Conservation (phyloP, 371 early-diverging fungal species). For the Mucor indicus region DNA sequence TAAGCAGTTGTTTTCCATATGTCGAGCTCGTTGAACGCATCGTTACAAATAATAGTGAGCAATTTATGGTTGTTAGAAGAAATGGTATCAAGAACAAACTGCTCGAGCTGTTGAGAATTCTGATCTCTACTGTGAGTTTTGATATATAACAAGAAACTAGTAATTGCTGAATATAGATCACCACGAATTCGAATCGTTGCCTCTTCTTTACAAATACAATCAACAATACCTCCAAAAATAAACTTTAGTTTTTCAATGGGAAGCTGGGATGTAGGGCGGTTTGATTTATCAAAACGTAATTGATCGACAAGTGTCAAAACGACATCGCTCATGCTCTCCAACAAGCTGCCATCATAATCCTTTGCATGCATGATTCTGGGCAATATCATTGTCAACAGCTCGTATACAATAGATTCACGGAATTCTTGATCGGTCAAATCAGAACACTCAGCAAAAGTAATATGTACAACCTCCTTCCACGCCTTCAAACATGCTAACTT, state of each 20-base stretch:
- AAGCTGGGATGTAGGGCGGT: constrained; percentile 27
- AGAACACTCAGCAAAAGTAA: constrained; percentile 66
- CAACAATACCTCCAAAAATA: constrained; percentile 67
- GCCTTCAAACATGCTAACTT: constrained; percentile 64
- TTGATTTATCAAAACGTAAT: constrained; percentile 7
- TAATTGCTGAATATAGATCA: constrained; percentile 78
- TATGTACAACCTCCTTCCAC: constrained; percentile 80
- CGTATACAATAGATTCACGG: constrained; percentile 60
- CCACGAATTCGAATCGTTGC: constrained; percentile 69
- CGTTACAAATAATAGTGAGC: constrained; percentile 69
- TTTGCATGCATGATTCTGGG: constrained; percentile 44
- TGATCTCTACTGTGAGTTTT: constrained; percentile 5
- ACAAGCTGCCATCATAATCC: constrained; percentile 40
- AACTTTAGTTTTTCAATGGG: constrained; percentile 53
- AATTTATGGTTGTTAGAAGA: constrained; percentile 61
- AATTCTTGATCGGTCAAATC: constrained; percentile 55
- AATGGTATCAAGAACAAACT: constrained; percentile 34
- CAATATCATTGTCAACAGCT: constrained; percentile 59
- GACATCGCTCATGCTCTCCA: constrained; percentile 60
- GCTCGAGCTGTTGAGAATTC: constrained; percentile 16
- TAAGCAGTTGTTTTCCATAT: constrained; percentile 88
- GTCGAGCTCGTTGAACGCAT: constrained; percentile 78
- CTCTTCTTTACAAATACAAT: constrained; percentile 54
- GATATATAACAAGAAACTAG: constrained; percentile 60
- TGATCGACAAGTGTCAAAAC: constrained; percentile 46